Percentiles rank a stretch among this genome's conserved stretches.
These are phyloP conservation scores for Cytidiella melzeri DNA, from an alignment of 768 basidiomycete species.

Conservation along the genomic window DNA sequence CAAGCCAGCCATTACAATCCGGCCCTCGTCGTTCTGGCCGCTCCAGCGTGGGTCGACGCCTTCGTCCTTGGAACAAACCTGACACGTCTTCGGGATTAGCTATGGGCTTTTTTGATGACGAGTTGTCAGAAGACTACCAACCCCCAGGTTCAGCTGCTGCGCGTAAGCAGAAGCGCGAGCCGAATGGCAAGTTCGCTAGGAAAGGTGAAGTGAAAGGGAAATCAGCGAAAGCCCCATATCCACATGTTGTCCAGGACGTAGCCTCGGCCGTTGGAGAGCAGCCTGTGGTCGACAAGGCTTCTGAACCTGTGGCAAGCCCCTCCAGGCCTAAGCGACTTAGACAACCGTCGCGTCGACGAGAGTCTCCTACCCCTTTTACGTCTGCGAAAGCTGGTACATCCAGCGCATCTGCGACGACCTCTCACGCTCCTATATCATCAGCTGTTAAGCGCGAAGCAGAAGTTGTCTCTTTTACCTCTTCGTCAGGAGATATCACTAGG, in stretches of 20 bases:
- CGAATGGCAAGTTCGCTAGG: conserved; percentile 9
- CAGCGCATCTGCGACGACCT: neutral
- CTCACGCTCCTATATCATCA: neutral
- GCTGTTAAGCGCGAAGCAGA: neutral
- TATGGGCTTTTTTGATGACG: conserved; percentile 2
- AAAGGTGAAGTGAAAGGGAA: neutral
- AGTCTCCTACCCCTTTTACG: conserved; percentile 3
- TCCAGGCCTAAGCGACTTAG: conserved; percentile 4
- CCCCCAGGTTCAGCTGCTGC: neutral
- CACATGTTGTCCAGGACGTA: neutral
- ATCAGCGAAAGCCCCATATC: conserved; percentile 1
- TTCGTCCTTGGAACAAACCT: conserved; percentile 1
- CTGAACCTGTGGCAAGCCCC: neutral
- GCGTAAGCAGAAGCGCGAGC: conserved; percentile 8
- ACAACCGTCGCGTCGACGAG: conserved; percentile 4
- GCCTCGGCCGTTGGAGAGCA: neutral
- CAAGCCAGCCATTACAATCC: neutral
- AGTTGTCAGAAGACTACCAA: conserved; percentile 5
- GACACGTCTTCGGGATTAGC: neutral
- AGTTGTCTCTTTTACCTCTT: neutral
- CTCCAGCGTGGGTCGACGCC: neutral
- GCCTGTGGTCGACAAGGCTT: neutral
- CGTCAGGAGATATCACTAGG: too few species aligned
- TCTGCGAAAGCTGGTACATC: neutral
- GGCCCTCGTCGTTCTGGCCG: conserved; percentile 2